Evolutionary conservation across 192 early-diverging fungal species (phyloP).

Genomic region (Thamnidium elegans): DNA sequence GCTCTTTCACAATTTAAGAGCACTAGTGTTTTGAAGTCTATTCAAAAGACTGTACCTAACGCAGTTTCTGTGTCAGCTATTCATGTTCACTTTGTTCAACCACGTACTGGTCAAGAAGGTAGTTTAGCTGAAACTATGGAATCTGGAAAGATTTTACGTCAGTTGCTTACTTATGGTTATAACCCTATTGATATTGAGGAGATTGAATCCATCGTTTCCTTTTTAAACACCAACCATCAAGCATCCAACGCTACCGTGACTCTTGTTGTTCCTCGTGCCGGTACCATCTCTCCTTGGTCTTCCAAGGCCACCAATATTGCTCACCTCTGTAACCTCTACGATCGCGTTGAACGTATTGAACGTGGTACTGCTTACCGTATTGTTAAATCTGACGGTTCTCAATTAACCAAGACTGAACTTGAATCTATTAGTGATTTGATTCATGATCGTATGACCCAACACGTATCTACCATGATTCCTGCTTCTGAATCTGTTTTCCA

Average conservation of each 20-base stretch:
- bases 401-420: constrained; percentile 46
- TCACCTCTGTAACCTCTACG: constrained; percentile 78
- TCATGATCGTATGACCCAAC: constrained; percentile 97
- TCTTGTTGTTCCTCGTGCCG: constrained; percentile 83
- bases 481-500: constrained; percentile 65
- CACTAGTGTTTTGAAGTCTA: constrained; percentile 51
- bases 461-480: constrained; percentile 64
- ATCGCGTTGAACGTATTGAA: constrained; percentile 79
- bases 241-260: constrained; percentile 43
- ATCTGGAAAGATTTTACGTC: constrained; percentile 41
- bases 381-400: constrained; percentile 36
- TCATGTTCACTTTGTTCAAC: constrained; percentile 77
- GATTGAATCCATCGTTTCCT: constrained; percentile 14
- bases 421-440: constrained; percentile 50
- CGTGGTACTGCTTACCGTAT: constrained; percentile 80
- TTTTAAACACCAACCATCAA: constrained; percentile 35
- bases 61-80: constrained; percentile 57
- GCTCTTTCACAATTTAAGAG: constrained; percentile 78
- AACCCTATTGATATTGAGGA: constrained; percentile 31
- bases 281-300: constrained; percentile 99
- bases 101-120: constrained; percentile 35
- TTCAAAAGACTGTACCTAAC: constrained; percentile 54
- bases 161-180: constrained; percentile 47
- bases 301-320: constrained; percentile 99
- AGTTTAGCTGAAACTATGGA: constrained; percentile 36